phyloP scores from a whole-genome alignment of 2,329 filamentous ascomycete species.

The Beauveria scarabaeidicola region DNA sequence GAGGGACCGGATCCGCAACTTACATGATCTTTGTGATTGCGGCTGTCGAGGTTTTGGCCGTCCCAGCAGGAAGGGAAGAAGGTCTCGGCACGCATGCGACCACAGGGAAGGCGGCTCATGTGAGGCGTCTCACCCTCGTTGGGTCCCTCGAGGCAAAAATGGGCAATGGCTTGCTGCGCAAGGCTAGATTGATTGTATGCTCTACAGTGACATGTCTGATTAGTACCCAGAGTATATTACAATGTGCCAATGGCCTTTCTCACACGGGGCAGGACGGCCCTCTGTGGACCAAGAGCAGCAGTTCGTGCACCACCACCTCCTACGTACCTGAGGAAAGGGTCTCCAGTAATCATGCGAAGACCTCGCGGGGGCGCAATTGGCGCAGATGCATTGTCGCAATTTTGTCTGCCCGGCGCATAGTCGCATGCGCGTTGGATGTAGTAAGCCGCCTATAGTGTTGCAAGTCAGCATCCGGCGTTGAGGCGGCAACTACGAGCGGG shows the following conservation, averaged over 20 bases:
- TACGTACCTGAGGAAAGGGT: constrained; percentile 36
- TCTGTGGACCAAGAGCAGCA: not conserved
- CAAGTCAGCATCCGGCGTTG: not conserved
- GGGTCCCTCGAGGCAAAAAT: constrained; percentile 42
- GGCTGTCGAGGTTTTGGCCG: constrained; percentile 44
- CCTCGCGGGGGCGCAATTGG: constrained; percentile 51
- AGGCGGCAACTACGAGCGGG: not conserved
- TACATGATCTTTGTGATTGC: constrained; percentile 48
- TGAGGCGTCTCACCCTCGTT: constrained; percentile 33
- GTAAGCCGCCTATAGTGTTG: constrained; percentile 18
- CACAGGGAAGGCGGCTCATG: constrained; percentile 44
- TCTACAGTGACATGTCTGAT: constrained; percentile 5
- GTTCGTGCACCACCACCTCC: not conserved
- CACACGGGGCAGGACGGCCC: not conserved
- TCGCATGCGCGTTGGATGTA: constrained; percentile 21
- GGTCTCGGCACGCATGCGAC: constrained; percentile 46
- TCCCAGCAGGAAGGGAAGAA: constrained; percentile 58
- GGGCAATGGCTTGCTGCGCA: constrained; percentile 44
- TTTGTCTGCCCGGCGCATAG: constrained; percentile 18
- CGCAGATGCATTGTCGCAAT: constrained; percentile 15
- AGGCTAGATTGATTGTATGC: constrained; percentile 36
- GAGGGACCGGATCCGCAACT: not conserved
- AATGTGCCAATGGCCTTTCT: no score
- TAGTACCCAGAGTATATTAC: no score
- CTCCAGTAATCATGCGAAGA: constrained; percentile 59